phyloP scores from a whole-genome alignment of 2,329 filamentous ascomycete species.

The Fusarium pseudograminearum region DNA sequence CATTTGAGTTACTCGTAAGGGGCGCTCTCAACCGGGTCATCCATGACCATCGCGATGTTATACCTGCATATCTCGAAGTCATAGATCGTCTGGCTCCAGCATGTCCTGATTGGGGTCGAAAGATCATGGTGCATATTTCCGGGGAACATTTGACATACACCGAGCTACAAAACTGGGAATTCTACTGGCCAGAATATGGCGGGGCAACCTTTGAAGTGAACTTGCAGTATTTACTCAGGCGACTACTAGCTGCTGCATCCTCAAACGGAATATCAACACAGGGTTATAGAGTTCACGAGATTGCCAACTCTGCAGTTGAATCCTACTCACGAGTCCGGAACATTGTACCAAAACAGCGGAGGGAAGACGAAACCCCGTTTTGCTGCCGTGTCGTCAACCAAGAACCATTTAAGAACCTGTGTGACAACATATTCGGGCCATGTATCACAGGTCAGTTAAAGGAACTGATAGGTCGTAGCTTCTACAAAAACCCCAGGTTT shows the following conservation, averaged over 20 bases:
- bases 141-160: too few relatives aligned
- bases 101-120: neutral
- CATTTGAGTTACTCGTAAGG: neutral
- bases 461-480: too few relatives aligned
- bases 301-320: accelerated
- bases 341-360: accelerated
- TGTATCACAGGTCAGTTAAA: neutral
- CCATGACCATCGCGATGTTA: accelerated
- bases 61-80: accelerated
- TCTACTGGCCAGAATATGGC: accelerated
- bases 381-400: neutral
- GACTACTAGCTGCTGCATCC: accelerated
- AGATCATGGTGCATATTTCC: accelerated
- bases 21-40: accelerated
- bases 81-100: neutral
- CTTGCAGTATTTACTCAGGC: neutral
- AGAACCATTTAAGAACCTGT: accelerated
- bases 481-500: too few relatives aligned
- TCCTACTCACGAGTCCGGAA: accelerated
- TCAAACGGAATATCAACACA: accelerated
- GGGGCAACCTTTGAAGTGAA: neutral
- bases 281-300: accelerated
- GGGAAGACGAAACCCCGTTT: accelerated
- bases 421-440: neutral
- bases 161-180: neutral